phyloP scores from a whole-genome alignment of 139 green algal genomes.

The Chlamydomonas applanata region DNA sequence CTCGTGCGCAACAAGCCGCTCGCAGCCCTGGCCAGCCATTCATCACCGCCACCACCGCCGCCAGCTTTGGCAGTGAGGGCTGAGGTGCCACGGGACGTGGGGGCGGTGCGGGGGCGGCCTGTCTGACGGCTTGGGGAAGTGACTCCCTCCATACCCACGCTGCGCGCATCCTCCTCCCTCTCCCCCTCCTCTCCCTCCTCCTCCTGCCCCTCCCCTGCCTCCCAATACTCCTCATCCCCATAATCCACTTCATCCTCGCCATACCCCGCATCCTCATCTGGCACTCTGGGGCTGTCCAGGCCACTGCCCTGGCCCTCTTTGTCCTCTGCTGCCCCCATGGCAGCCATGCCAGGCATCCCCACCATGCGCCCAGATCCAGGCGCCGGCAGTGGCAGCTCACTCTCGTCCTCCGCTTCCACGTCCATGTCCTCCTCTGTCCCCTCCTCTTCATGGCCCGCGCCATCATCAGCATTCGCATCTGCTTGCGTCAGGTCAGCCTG shows the following conservation, averaged over 20 bases:
- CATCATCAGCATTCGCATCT: background rate
- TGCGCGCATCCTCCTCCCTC: slow-evolving; percentile 5
- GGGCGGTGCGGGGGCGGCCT: background rate
- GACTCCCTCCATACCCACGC: background rate
- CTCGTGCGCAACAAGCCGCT: background rate
- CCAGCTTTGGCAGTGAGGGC: background rate
- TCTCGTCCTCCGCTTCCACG: background rate
- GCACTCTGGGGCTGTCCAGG: slow-evolving; percentile 1
- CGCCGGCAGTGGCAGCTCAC: background rate
- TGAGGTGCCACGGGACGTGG: background rate
- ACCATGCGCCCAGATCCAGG: background rate
- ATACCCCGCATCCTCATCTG: background rate
- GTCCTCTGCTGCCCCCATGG: background rate
- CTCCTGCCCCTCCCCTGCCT: slow-evolving; percentile 7
- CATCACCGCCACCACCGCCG: background rate
- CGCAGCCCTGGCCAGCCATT: background rate
- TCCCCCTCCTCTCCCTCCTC: background rate
- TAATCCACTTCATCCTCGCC: background rate
- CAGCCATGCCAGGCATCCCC: background rate
- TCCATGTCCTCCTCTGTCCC: background rate
- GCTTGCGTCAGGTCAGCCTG: too few species aligned
- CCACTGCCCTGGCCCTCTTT: background rate
- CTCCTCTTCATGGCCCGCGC: background rate
- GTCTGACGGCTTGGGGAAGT: background rate
- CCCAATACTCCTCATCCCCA: background rate